Percentiles rank a stretch among this genome's conserved stretches.
phyloP scores from a whole-genome alignment of 1,284 basidiomycete species.

The Pyrrhoderma noxium region DNA sequence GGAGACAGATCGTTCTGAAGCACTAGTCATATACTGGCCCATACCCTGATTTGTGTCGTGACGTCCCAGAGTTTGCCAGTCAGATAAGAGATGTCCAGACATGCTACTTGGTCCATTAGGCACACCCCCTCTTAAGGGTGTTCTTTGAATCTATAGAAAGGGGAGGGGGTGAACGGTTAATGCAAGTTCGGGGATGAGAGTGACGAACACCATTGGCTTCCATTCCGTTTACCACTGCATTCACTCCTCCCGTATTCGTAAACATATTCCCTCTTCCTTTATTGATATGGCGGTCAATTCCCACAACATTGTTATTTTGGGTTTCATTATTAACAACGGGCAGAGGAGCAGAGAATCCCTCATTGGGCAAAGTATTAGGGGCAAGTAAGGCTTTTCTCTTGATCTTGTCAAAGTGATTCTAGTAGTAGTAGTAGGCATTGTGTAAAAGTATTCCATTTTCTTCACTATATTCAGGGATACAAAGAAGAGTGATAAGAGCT shows the following conservation, averaged over 20 bases:
- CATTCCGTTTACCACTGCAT: slow-evolving; percentile 61
- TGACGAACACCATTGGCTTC: slow-evolving; percentile 54
- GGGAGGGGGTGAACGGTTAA: not conserved
- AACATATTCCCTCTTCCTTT: slow-evolving; percentile 20
- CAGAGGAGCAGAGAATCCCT: slow-evolving; percentile 8
- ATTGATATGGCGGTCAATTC: slow-evolving; percentile 17
- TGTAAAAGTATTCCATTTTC: not conserved
- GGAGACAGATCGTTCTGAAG: slow-evolving; percentile 58
- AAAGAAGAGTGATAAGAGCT: no score
- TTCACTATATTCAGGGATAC: no score
- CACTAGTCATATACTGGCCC: slow-evolving; percentile 23
- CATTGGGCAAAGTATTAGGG: slow-evolving; percentile 20
- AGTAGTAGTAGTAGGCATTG: slow-evolving; percentile 1
- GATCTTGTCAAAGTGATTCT: slow-evolving; percentile 67
- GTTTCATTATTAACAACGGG: slow-evolving; percentile 19
- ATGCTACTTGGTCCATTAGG: not conserved
- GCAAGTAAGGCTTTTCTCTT: slow-evolving; percentile 69
- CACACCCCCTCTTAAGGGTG: slow-evolving; percentile 9
- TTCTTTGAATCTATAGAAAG: slow-evolving; percentile 17
- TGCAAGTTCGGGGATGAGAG: not conserved
- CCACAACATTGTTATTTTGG: slow-evolving; percentile 8
- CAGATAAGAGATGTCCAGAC: slow-evolving; percentile 4
- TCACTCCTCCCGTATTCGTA: slow-evolving; percentile 28
- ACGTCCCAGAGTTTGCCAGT: slow-evolving; percentile 13
- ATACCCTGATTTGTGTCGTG: slow-evolving; percentile 1